Percentiles rank a stretch among this genome's conserved stretches.
Evolutionary conservation across 805 yeast species (phyloP).

Genomic region (Debaryomyces hansenii): DNA sequence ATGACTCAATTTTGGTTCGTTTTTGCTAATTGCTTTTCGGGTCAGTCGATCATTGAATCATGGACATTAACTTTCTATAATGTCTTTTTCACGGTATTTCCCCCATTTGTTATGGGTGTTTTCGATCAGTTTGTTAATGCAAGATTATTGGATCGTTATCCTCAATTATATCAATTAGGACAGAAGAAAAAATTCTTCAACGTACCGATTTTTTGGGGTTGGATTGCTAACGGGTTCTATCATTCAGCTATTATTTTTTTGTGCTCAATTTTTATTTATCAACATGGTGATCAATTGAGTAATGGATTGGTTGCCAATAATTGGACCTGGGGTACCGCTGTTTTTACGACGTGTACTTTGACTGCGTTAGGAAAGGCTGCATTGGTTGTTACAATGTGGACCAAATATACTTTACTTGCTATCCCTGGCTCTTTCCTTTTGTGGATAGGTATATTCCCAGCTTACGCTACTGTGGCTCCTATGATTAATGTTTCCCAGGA

Average conservation of each 20-base stretch:
- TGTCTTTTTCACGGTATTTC: slow-evolving; percentile 89
- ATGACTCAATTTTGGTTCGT: slow-evolving; percentile 99
- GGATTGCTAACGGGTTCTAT: slow-evolving; percentile 94
- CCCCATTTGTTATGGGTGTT: slow-evolving; percentile 95
- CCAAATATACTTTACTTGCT: slow-evolving; percentile 85
- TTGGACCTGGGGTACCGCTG: slow-evolving; percentile 94
- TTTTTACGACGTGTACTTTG: slow-evolving; percentile 81
- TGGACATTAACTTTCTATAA: slow-evolving; percentile 98
- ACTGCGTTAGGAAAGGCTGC: slow-evolving; percentile 97
- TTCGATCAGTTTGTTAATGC: slow-evolving; percentile 96
- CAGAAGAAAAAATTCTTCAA: slow-evolving; percentile 87
- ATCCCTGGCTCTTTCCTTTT: slow-evolving; percentile 90
- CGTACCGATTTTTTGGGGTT: slow-evolving; percentile 92
- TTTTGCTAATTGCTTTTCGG: slow-evolving; percentile 87
- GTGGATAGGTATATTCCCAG: slow-evolving; percentile 87
- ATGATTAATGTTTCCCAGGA: slow-evolving; percentile 77
- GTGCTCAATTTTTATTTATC: slow-evolving; percentile 67
- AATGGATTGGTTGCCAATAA: slow-evolving; percentile 77
- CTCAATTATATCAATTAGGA: slow-evolving; percentile 88
- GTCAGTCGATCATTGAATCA: slow-evolving; percentile 93
- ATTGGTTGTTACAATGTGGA: slow-evolving; percentile 88
- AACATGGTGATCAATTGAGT: slow-evolving; percentile 62
- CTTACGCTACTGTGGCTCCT: slow-evolving; percentile 85
- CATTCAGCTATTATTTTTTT: slow-evolving; percentile 86
- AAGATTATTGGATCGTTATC: slow-evolving; percentile 83